Evolutionary conservation across 495 filamentous ascomycete species (phyloP), one percentile per base, ranked within the genome.

Genomic region (Aspergillus biplanus): DNA sequence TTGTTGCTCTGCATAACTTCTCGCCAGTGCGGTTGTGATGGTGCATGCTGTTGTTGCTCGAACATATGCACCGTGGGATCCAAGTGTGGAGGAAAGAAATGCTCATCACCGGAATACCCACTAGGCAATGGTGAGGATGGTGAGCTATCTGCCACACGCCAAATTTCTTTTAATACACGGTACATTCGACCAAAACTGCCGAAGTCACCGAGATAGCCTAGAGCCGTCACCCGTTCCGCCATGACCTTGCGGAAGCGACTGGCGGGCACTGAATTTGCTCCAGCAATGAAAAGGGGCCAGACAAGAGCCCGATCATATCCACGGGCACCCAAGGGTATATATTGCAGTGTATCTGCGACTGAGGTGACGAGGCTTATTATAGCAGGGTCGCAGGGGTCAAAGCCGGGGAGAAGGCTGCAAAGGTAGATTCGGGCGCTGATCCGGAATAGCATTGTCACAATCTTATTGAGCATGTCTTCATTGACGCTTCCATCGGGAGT

Each of bases 381-480:
- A 77, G 83, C 87, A 0, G 76, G 72, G 63, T 91, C 86, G 59
- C 78, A 78, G 37, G 87, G 87, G 61, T 89, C 85, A 73, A 91
- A 92, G 31, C 90, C 90, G 1, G 94, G 94, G 0, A 97, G 90
- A 21, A 98, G 80, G 67, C 88, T 90, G 86, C 90, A 94, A 12
- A 97, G 87, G 78, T 97, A 97, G 74, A 98, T 92, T 48, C 93
- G 89, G 3, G 94, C 94, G 1, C 93, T 94, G 44, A 92, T 74
- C 64, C 93, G 90, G 86, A 96, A 98, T 42, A 94, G 85, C 46
- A 86, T 81, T 5, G 89, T 93, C 73, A 97, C 92, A 76, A 90
- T 93, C 12, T 39, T 39, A 12, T 39, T 39, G 35, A 39, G 35
- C 35, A 39, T 39, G 35, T 39, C 35, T 6, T 39, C 6, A 6